A percentile compares a stretch with the other conserved stretches of the same genome.
Evolutionary conservation across 768 basidiomycete genomes (phyloP).

Genomic region (Russula virescens): DNA sequence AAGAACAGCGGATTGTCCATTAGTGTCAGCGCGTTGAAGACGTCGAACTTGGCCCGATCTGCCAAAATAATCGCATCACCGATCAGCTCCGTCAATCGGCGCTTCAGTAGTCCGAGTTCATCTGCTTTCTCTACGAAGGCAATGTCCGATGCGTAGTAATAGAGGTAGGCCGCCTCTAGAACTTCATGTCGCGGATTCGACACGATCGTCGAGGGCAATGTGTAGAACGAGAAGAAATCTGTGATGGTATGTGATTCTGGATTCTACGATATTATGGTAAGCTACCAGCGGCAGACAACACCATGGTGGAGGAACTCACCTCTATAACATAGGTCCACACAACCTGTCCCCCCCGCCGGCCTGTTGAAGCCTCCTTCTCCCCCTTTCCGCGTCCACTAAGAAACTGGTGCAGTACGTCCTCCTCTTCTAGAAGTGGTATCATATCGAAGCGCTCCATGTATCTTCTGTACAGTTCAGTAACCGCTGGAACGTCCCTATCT

Average conservation of each 20-base stretch:
- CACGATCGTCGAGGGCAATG: constrained; percentile 91
- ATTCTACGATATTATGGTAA: constrained; percentile 48
- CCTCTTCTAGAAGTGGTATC: constrained; percentile 63
- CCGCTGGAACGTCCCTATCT: constrained; percentile 64
- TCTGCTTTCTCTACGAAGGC: constrained; percentile 61
- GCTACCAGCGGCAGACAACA: background rate
- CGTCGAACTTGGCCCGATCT: constrained; percentile 84
- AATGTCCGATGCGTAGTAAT: constrained; percentile 85
- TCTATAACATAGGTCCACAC: constrained; percentile 97
- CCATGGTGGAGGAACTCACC: constrained; percentile 38
- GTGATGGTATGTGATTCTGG: constrained; percentile 78
- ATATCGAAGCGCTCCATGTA: constrained; percentile 88
- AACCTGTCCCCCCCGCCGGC: constrained; percentile 71
- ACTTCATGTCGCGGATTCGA: constrained; percentile 60
- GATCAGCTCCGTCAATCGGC: constrained; percentile 64
- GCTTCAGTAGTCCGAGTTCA: constrained; percentile 56
- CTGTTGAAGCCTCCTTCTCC: constrained; percentile 40
- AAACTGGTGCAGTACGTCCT: constrained; percentile 84
- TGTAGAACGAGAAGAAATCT: constrained; percentile 96
- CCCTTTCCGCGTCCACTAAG: constrained; percentile 74
- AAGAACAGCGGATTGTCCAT: constrained; percentile 91
- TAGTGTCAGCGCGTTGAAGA: constrained; percentile 90
- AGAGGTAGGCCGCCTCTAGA: constrained; percentile 92
- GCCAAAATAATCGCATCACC: constrained; percentile 80
- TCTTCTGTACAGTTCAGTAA: constrained; percentile 60